These are phyloP conservation scores for Tetracentron sinense DNA, from an alignment of 164 flowering plant genomes.

Conservation along the genomic window DNA sequence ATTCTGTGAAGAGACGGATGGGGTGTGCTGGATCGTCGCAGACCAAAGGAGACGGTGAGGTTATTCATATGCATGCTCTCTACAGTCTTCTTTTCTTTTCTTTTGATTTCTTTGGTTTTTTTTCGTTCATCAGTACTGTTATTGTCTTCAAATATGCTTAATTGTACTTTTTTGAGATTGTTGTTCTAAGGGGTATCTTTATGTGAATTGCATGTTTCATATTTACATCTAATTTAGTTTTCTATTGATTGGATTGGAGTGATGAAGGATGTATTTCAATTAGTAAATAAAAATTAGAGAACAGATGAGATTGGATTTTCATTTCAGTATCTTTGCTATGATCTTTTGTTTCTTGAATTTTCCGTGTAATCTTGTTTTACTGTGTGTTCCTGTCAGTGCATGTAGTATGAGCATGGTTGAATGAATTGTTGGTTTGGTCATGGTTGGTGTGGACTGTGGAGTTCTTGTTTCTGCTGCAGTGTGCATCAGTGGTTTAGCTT, in stretches of 20 bases:
- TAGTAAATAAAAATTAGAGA: not conserved
- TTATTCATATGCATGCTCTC: not conserved
- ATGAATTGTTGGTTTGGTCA: not conserved
- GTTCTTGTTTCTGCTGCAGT: too few species aligned
- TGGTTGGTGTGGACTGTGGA: not conserved
- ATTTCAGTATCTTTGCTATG: not conserved
- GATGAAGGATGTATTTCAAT: too few species aligned
- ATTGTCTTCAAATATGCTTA: too few species aligned
- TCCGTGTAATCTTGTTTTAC: not conserved
- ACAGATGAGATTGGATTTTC: not conserved
- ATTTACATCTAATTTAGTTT: too few species aligned
- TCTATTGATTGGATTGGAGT: too few species aligned
- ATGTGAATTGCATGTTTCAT: too few species aligned
- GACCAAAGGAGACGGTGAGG: not conserved
- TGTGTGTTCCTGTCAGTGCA: not conserved
- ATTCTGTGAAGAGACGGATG: not conserved
- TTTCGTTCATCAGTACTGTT: too few species aligned
- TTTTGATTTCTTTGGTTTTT: not conserved
- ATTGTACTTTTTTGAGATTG: too few species aligned
- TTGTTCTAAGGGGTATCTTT: too few species aligned
- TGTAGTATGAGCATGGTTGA: not conserved
- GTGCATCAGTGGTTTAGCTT: too few species aligned
- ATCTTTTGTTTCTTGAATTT: not conserved
- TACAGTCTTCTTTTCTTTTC: not conserved
- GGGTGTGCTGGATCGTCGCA: not conserved